A percentile compares a stretch with the other conserved stretches of the same genome.
phyloP scores from a whole-genome alignment of 2,329 filamentous ascomycete species.

The Chaetomium sp. region DNA sequence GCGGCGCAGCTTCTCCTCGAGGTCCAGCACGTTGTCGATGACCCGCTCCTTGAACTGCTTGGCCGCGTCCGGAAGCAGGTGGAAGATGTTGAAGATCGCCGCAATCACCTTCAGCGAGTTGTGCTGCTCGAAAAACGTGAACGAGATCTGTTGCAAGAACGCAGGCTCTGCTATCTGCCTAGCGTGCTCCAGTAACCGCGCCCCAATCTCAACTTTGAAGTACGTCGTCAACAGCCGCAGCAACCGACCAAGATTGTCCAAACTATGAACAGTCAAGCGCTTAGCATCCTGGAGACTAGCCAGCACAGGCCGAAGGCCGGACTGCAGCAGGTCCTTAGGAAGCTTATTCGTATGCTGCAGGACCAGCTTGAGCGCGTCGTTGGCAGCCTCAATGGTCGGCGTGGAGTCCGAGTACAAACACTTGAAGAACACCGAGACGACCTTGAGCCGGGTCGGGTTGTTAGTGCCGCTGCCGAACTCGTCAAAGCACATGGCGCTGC shows the following conservation, averaged over 20 bases:
- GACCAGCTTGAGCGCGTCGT: constrained; percentile 81
- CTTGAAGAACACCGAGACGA: constrained; percentile 97
- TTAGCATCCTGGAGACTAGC: constrained; percentile 94
- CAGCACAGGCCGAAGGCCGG: constrained; percentile 87
- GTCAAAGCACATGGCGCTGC: constrained; percentile 86
- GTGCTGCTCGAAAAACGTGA: constrained; percentile 90
- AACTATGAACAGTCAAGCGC: constrained; percentile 76
- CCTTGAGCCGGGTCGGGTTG: constrained; percentile 60
- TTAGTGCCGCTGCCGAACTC: constrained; percentile 76
- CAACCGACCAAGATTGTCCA: constrained; percentile 85
- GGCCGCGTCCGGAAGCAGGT: constrained; percentile 84
- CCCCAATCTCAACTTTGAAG: constrained; percentile 97
- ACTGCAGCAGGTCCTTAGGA: constrained; percentile 91
- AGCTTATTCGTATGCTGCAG: constrained; percentile 84
- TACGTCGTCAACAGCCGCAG: constrained; percentile 92
- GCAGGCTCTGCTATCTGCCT: constrained; percentile 79
- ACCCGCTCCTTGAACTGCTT: constrained; percentile 86
- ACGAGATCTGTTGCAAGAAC: constrained; percentile 81
- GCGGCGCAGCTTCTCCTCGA: constrained; percentile 77
- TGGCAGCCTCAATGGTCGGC: constrained; percentile 88
- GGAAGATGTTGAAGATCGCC: constrained; percentile 93
- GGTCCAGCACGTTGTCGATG: constrained; percentile 80
- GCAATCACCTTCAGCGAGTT: constrained; percentile 90
- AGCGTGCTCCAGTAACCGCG: constrained; percentile 87
- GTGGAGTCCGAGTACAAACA: constrained; percentile 89